Evolutionary conservation across 306 rosid genomes (phyloP).

Genomic region (Cucurbita pepo): DNA sequence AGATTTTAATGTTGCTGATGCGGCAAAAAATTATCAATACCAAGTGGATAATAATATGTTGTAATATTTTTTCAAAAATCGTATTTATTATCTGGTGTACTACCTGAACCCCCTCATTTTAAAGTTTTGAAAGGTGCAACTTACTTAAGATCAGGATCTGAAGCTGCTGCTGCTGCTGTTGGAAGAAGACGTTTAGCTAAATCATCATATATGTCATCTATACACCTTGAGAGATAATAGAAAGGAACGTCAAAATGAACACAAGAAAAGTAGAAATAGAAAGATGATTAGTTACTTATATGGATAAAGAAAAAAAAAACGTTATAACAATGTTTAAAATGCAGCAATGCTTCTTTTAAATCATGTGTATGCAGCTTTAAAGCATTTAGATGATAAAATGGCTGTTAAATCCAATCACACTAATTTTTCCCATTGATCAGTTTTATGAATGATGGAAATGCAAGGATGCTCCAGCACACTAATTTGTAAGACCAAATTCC

Average conservation of each 20-base stretch:
- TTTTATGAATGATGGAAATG: not conserved
- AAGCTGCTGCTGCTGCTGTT: slow-evolving; percentile 19
- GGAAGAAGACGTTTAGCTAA: slow-evolving; percentile 53
- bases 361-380: not conserved
- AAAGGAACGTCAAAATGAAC: not conserved
- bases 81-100: not conserved
- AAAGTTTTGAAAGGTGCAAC: slow-evolving; percentile 13
- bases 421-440: not conserved
- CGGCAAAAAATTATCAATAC: not conserved
- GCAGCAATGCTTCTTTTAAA: not conserved
- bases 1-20: not conserved
- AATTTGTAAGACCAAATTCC: not conserved
- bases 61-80: not conserved
- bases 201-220: slow-evolving; percentile 60
- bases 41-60: not conserved
- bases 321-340: not conserved
- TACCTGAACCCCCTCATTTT: not conserved
- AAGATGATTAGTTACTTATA: not conserved
- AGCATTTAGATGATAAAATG: not conserved
- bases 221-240: slow-evolving; percentile 24
- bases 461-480: not conserved
- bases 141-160: slow-evolving; percentile 53
- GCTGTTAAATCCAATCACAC: not conserved
- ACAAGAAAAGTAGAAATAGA: not conserved
- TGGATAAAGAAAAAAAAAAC: not conserved